A percentile compares a stretch with the other conserved stretches of the same genome.
These are phyloP conservation scores for Ganoderma sp. DNA, from an alignment of 1,284 basidiomycete genomes.

Conservation along the genomic window DNA sequence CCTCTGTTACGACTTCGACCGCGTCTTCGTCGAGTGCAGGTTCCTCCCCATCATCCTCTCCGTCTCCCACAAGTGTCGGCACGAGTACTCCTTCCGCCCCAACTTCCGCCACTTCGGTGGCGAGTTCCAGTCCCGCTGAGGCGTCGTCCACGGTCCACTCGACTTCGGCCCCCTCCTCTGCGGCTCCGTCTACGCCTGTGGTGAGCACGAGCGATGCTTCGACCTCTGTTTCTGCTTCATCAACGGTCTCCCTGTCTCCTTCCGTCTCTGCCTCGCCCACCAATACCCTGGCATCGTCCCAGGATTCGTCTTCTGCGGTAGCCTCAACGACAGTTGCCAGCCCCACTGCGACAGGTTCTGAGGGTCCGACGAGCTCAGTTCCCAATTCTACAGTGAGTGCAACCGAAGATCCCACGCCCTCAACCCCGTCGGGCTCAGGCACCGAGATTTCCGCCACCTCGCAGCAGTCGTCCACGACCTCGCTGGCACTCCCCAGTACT, in stretches of 20 bases:
- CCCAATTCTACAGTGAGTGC: not conserved
- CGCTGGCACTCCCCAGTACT: not conserved
- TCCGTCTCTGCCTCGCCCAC: not conserved
- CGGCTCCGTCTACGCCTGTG: not conserved
- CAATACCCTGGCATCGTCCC: not conserved
- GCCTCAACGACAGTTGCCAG: conserved; percentile 3
- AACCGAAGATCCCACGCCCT: not conserved
- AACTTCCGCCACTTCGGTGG: not conserved
- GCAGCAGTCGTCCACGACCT: not conserved
- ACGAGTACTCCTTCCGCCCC: not conserved
- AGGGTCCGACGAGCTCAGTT: not conserved
- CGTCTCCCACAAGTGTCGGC: not conserved
- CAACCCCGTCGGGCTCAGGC: not conserved
- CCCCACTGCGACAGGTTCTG: not conserved
- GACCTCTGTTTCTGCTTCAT: not conserved
- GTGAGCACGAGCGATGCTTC: conserved; percentile 2
- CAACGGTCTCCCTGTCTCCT: no score
- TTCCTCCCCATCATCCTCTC: not conserved
- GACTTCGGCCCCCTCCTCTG: not conserved
- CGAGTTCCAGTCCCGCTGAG: not conserved
- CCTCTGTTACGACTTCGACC: not conserved
- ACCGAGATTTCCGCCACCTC: not conserved
- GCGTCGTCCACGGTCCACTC: not conserved
- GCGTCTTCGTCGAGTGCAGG: conserved; percentile 4
- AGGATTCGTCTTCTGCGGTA: not conserved